Evolutionary conservation across 257 asterid genomes (phyloP).

Genomic region (Fraxinus pennsylvanica): DNA sequence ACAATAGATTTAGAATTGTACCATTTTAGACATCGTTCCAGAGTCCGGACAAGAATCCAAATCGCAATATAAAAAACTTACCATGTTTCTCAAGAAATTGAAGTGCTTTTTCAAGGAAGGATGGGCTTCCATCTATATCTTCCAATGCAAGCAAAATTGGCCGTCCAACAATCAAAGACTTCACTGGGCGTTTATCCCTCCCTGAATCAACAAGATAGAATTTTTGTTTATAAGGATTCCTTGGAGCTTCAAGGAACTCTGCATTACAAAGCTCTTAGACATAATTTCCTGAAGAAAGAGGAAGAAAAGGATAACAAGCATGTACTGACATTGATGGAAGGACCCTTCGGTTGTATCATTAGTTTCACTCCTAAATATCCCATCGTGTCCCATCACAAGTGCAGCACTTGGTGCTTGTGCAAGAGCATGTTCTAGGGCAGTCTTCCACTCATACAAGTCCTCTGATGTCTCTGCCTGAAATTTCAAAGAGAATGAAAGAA

Average conservation of each 20-base stretch:
- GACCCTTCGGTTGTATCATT: conserved; percentile 70
- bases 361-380: conserved; percentile 74
- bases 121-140: conserved; percentile 90
- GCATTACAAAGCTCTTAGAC: not conserved
- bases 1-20: conserved; percentile 12
- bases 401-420: conserved; percentile 93
- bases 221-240: conserved; percentile 3
- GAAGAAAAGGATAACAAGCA: conserved; percentile 15
- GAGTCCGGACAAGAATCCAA: conserved; percentile 23
- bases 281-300: conserved; percentile 9
- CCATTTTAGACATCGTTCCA: conserved; percentile 33
- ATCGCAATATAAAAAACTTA: conserved; percentile 37
- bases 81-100: conserved; percentile 74
- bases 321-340: conserved; percentile 70
- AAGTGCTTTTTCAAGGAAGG: conserved; percentile 57
- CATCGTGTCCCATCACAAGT: conserved; percentile 91
- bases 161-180: conserved; percentile 92
- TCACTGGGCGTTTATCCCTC: conserved; percentile 86
- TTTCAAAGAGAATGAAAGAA: conserved; percentile 20
- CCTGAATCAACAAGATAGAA: conserved; percentile 47
- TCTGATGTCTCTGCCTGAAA: conserved; percentile 84
- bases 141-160: conserved; percentile 90
- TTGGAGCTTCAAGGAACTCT: not conserved
- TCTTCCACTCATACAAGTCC: conserved; percentile 92
- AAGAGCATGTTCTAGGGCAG: conserved; percentile 87